Conservation (phyloP, 1,284 basidiomycete species). For the Neolentinus lepideus region DNA sequence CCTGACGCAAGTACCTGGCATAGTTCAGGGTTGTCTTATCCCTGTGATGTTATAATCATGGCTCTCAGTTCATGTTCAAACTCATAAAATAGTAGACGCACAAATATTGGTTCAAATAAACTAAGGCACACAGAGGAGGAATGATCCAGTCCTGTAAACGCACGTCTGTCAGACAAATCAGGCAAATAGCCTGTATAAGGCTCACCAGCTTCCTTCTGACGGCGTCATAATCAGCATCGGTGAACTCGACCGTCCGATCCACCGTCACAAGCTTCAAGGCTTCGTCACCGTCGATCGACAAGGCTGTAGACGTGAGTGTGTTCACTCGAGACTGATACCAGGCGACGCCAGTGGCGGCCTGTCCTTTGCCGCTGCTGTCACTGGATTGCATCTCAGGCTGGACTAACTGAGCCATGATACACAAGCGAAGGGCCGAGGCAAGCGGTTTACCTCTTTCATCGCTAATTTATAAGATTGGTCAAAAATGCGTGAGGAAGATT, state of each 20-base stretch:
- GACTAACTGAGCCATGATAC: background rate
- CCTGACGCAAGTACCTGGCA: constrained; percentile 35
- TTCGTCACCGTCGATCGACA: constrained; percentile 42
- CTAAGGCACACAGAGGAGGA: constrained; percentile 53
- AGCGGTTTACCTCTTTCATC: too few species aligned
- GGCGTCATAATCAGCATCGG: constrained; percentile 51
- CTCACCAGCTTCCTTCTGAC: constrained; percentile 51
- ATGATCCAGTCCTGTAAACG: constrained; percentile 43
- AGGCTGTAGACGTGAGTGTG: constrained; percentile 24
- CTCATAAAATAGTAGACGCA: constrained; percentile 19
- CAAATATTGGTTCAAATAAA: constrained; percentile 64
- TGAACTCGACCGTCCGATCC: constrained; percentile 44
- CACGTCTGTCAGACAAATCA: background rate
- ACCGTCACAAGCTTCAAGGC: constrained; percentile 51
- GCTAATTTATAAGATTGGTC: too few species aligned
- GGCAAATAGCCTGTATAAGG: background rate
- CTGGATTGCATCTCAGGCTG: background rate
- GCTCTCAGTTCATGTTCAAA: constrained; percentile 1
- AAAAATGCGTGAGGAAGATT: too few species aligned
- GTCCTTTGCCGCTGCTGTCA: background rate
- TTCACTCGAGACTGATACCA: background rate
- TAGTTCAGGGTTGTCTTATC: constrained; percentile 66
- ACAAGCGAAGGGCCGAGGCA: too few species aligned
- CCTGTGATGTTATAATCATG: constrained; percentile 20
- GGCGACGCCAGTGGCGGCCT: background rate